phyloP scores from a whole-genome alignment of 805 yeast genomes.

The Cyberlindnera xylosilytica region DNA sequence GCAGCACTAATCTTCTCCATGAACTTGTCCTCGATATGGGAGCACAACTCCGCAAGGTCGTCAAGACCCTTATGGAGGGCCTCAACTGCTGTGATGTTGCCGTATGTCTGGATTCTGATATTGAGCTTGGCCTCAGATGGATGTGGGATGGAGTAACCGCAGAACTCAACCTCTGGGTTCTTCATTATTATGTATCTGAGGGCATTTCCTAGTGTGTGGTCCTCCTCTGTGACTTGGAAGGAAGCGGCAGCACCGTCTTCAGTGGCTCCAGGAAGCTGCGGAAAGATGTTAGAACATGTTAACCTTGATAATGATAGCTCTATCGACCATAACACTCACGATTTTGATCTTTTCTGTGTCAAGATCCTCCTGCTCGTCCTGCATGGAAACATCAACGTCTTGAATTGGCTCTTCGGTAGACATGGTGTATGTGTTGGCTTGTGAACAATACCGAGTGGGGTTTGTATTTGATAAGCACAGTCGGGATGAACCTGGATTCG shows the following conservation, averaged over 20 bases:
- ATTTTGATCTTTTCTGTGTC: conserved; percentile 28
- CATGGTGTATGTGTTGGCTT: conserved; percentile 12
- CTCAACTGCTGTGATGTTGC: conserved; percentile 78
- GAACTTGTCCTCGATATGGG: conserved; percentile 77
- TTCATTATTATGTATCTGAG: conserved; percentile 93
- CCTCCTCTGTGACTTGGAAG: conserved; percentile 89
- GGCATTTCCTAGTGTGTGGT: conserved; percentile 94
- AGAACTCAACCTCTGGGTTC: conserved; percentile 96
- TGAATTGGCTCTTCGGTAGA: conserved; percentile 23
- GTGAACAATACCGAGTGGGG: not conserved
- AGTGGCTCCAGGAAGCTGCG: conserved; percentile 72
- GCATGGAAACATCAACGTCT: conserved; percentile 28
- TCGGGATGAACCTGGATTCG: too few species aligned
- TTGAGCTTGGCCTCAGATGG: conserved; percentile 91
- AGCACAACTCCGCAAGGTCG: conserved; percentile 78
- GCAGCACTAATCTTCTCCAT: conserved; percentile 62
- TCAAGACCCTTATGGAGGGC: conserved; percentile 90
- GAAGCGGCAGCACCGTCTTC: conserved; percentile 95
- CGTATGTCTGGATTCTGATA: conserved; percentile 92
- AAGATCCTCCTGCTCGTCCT: conserved; percentile 24
- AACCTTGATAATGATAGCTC: too few species aligned
- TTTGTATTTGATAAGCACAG: too few species aligned
- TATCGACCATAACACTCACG: conserved; percentile 5
- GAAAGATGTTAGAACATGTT: too few species aligned
- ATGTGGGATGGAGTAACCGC: conserved; percentile 98